A percentile compares a stretch with the other conserved stretches of the same genome.
Conservation (phyloP, 208 protist genomes). For the Entamoeba moshkovskii region DNA sequence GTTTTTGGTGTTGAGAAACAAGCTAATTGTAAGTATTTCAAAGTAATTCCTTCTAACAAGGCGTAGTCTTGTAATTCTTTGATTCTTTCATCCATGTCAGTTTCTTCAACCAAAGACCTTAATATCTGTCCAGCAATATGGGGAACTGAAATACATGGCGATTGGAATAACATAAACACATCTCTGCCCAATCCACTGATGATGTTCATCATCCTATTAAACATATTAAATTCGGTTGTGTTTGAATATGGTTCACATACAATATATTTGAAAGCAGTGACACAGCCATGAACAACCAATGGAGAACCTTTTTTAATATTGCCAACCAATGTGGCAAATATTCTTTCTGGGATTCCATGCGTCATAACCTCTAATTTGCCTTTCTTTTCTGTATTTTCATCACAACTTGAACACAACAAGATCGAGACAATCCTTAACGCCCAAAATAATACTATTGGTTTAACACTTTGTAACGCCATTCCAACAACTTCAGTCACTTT, state of each 20-base stretch:
- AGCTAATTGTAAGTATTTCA: neutral
- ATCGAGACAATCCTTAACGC: neutral
- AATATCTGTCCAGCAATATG: neutral
- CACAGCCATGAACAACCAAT: neutral
- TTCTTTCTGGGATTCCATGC: neutral
- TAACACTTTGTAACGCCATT: neutral
- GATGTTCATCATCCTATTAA: neutral
- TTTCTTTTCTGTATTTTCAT: neutral
- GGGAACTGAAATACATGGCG: neutral
- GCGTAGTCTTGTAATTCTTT: neutral
- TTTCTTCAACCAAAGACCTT: neutral
- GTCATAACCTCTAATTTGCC: neutral
- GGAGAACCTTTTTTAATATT: neutral
- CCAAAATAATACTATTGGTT: neutral
- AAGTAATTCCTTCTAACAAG: neutral
- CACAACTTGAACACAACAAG: neutral
- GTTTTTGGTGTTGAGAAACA: neutral
- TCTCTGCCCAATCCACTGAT: neutral
- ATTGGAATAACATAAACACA: neutral
- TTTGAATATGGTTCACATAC: slow-evolving; percentile 5
- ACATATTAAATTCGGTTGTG: neutral
- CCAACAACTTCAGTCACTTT: too few relatives aligned
- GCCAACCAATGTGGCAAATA: neutral
- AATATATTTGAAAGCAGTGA: neutral
- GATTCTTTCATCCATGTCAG: neutral